Evolutionary conservation across 2,329 filamentous ascomycete species (phyloP).

Genomic region (Arthroderma uncinatum): DNA sequence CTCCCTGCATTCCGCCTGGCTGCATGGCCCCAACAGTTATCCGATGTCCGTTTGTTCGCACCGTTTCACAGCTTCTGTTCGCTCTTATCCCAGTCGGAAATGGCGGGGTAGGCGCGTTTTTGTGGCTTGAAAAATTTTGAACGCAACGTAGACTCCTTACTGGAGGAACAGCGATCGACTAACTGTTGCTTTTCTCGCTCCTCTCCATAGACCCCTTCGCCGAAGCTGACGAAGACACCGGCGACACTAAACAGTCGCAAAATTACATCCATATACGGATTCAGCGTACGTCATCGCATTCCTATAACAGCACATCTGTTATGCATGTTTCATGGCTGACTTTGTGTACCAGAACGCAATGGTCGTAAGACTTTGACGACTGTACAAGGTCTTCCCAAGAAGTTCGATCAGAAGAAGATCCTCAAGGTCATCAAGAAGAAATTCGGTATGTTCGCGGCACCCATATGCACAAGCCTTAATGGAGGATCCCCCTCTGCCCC

Average conservation of each 20-base stretch:
- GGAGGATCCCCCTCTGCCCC: too few species aligned
- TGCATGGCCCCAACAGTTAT: background rate
- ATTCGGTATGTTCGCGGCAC: constrained; percentile 64
- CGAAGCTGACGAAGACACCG: constrained; percentile 98
- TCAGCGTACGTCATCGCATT: constrained; percentile 61
- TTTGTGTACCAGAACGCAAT: constrained; percentile 72
- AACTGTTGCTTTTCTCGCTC: background rate
- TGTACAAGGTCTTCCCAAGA: constrained; percentile 95
- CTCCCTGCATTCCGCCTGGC: background rate
- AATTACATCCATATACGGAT: constrained; percentile 99
- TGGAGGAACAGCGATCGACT: constrained; percentile 6
- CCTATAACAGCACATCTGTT: background rate
- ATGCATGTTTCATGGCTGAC: constrained; percentile 2
- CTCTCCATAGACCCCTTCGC: constrained; percentile 94
- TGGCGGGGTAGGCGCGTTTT: constrained; percentile 30
- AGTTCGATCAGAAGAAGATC: constrained; percentile 99
- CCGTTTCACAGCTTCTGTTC: constrained; percentile 8
- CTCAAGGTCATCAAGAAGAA: constrained; percentile 99
- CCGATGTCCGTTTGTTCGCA: background rate
- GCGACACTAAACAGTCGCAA: constrained; percentile 87
- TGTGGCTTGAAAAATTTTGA: constrained; percentile 15
- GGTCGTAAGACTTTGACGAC: constrained; percentile 99
- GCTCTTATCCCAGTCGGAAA: constrained; percentile 12
- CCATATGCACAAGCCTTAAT: too few species aligned
- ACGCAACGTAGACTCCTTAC: background rate